phyloP scores from a whole-genome alignment of 2,329 filamentous ascomycete species.

The Hansfordia pulvinata region DNA sequence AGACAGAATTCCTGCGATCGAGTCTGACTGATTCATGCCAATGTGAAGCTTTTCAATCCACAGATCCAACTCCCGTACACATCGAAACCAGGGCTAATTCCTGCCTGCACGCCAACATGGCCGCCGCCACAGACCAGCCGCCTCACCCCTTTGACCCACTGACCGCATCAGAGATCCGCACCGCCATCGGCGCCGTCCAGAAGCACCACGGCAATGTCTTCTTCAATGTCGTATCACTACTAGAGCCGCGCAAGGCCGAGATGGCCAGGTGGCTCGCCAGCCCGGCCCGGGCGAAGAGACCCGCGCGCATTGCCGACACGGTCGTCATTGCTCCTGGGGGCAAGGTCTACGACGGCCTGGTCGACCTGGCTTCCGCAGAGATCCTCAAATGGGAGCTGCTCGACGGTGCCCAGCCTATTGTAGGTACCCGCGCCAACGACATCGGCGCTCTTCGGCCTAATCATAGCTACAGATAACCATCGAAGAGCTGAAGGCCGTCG shows the following conservation, averaged over 20 bases:
- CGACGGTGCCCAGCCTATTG: constrained; percentile 68
- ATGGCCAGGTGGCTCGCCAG: constrained; percentile 69
- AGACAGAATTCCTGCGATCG: no score
- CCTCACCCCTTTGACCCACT: constrained; percentile 70
- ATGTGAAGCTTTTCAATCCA: constrained; percentile 1
- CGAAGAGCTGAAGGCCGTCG: constrained; percentile 76
- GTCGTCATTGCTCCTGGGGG: constrained; percentile 70
- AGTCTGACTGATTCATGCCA: no score
- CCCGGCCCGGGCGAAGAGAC: constrained; percentile 45
- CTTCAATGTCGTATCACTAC: constrained; percentile 78
- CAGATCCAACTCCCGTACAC: no score
- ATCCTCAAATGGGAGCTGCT: constrained; percentile 64
- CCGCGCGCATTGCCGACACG: constrained; percentile 63
- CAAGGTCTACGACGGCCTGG: constrained; percentile 70
- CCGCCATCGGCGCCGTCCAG: constrained; percentile 53
- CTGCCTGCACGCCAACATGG: constrained; percentile 5
- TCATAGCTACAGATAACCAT: constrained; percentile 56
- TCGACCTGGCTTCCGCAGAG: constrained; percentile 54
- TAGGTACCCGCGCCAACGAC: constrained; percentile 20
- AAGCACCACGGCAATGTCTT: constrained; percentile 57
- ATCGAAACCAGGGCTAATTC: no score
- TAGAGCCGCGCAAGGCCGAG: constrained; percentile 73
- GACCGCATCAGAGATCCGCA: constrained; percentile 56
- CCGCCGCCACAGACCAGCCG: constrained; percentile 2
- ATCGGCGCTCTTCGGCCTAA: constrained; percentile 1